Base-by-base conservation (phyloP, 306 rosid genomes). In the Dalbergia cultrata region DNA sequence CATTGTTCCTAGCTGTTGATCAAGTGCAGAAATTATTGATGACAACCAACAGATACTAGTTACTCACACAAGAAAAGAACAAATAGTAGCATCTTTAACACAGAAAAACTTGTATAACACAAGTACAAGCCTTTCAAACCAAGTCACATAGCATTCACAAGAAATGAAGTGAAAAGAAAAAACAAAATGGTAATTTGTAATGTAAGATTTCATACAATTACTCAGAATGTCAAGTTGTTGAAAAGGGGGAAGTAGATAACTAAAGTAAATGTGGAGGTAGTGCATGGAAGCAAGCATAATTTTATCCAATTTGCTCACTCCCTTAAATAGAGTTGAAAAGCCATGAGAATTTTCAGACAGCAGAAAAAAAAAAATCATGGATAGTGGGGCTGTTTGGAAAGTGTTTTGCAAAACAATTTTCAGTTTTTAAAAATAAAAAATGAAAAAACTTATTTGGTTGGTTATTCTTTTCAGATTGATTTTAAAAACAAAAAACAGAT, bases 91-190 rank as follows among this genome's bases (percentile, higher is more conserved):
- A 26, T 45, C 21, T 39, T 19, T 75, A 5, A 47, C 49, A 65
- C 14, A 10, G 13, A 16, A 57, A 74, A 0, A 17, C 33, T 26
- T 14, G 54, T 59, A 41, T 44, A 45, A 10, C 12, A 21, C 35
- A 65, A 11, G n/a, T 13, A 68, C 80, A 78, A 79, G 66, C 49
- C 67, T 53, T 21, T 65, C 31, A 21, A 65, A 65, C 68, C 66
- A 77, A 62, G 56, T 18, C 78, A 67, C 39, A 41, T 41, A 7
- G 33, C 17, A 43, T 14, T 67, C 74, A 62, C 58, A 22, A 49
- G 18, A 62, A 43, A 37, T 16, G 41, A 22, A 63, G 73, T 33
- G 74, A 45, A 70, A 81, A 8, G 58, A n/a, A 39, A 50, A 31
- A 53, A 72, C 57, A 82, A 69, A 58, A 52, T 67, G 5, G 26